Evolutionary conservation across 768 basidiomycete species (phyloP).

Genomic region (Tylopilus intermedius): DNA sequence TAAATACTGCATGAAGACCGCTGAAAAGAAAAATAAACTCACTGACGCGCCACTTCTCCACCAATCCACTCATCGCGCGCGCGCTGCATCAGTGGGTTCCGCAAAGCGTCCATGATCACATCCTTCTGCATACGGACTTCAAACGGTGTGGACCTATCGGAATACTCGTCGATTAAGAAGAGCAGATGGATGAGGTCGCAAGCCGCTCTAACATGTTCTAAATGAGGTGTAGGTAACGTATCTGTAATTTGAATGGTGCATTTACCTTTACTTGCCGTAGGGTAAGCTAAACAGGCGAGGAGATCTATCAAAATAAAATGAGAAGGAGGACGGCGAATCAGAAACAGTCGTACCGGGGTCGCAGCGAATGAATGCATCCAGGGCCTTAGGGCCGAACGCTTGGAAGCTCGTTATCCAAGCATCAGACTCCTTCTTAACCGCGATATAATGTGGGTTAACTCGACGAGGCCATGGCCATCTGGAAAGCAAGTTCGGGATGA

Average conservation of each 20-base stretch:
- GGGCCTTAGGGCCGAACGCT: background rate
- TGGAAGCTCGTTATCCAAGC: background rate
- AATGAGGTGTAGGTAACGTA: no score
- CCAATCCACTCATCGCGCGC: background rate
- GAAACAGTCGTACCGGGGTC: background rate
- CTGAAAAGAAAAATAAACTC: background rate
- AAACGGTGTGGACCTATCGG: no score
- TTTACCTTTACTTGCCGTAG: background rate
- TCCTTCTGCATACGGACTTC: no score
- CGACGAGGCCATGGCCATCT: background rate
- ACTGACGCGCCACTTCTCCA: background rate
- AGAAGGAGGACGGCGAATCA: background rate
- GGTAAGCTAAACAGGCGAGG: background rate
- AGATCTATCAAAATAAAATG: background rate
- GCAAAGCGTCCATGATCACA: no score
- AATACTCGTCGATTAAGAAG: no score
- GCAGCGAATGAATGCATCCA: background rate
- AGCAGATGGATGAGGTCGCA: no score
- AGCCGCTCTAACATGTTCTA: no score
- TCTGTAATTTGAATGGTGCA: no score
- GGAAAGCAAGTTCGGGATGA: background rate
- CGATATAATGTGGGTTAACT: background rate
- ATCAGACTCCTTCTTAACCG: background rate
- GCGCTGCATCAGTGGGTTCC: no score
- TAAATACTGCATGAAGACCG: background rate